Conservation (phyloP, 129 eudicot species). For the Ambrosia trifida region DNA sequence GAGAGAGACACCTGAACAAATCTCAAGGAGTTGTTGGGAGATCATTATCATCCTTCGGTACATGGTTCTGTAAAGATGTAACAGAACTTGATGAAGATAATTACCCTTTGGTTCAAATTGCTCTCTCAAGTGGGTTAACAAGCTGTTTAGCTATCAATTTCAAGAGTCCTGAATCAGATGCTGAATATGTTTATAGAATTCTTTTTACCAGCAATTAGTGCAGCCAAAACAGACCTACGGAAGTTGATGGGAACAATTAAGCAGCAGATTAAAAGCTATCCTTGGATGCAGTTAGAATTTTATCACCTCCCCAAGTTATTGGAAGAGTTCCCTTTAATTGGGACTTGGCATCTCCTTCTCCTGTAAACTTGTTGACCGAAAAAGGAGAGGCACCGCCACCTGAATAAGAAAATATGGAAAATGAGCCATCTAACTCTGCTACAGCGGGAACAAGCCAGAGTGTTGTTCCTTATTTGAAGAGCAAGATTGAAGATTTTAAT, state of each 20-base stretch:
- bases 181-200: too few species aligned
- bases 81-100: too few species aligned
- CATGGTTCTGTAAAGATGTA: too few species aligned
- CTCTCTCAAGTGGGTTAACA: too few species aligned
- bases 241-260: not conserved
- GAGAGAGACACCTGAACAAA: too few species aligned
- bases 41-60: too few species aligned
- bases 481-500: not conserved
- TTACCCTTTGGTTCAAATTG: too few species aligned
- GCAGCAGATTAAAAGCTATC: not conserved
- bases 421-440: not conserved
- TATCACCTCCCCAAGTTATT: not conserved
- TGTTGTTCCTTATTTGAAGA: not conserved
- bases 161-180: too few species aligned
- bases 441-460: conserved; percentile 2
- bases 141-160: too few species aligned
- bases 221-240: not conserved
- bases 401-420: not conserved
- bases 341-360: not conserved
- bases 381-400: not conserved
- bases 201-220: not conserved
- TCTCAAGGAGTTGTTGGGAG: too few species aligned
- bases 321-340: not conserved
- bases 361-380: not conserved
- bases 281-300: not conserved